phyloP scores from a whole-genome alignment of 2,329 filamentous ascomycete species.

The Penicillium sp. region DNA sequence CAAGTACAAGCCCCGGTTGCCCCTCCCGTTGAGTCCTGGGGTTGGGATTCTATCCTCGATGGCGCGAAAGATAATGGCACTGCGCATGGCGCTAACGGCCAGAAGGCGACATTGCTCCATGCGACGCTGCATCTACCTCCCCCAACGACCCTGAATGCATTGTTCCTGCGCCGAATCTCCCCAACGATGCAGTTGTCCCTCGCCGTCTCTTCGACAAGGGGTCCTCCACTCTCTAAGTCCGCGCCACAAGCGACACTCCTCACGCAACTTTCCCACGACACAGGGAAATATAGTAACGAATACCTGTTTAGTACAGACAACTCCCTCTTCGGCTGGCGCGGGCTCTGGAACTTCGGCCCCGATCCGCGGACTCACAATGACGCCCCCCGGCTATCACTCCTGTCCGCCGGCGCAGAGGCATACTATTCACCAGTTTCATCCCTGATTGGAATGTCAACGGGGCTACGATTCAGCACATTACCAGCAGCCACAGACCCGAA shows the following conservation, averaged over 20 bases:
- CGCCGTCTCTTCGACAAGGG: constrained; percentile 56
- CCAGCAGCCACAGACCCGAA: constrained; percentile 55
- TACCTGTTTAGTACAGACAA: constrained; percentile 93
- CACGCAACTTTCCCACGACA: constrained; percentile 68
- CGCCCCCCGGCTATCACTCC: constrained; percentile 73
- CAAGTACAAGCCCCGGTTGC: constrained; percentile 63
- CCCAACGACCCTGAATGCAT: constrained; percentile 81
- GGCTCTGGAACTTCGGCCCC: constrained; percentile 91
- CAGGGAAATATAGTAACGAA: constrained; percentile 85
- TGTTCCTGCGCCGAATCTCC: constrained; percentile 79
- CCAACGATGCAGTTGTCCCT: constrained; percentile 80
- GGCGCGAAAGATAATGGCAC: constrained; percentile 10
- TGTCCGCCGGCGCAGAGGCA: constrained; percentile 88
- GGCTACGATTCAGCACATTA: constrained; percentile 86
- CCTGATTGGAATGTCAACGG: constrained; percentile 86
- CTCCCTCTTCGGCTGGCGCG: constrained; percentile 82
- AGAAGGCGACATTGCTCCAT: constrained; percentile 51
- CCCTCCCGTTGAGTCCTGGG: constrained; percentile 41
- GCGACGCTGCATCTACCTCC: constrained; percentile 60
- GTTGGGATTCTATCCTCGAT: constrained; percentile 38
- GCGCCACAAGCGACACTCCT: constrained; percentile 51
- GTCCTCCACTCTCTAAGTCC: constrained; percentile 47
- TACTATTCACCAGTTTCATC: constrained; percentile 97
- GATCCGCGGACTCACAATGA: constrained; percentile 52
- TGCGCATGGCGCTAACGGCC: constrained; percentile 19